Evolutionary conservation across 1,284 basidiomycete genomes (phyloP).

Genomic region (Neolentinus lepideus): DNA sequence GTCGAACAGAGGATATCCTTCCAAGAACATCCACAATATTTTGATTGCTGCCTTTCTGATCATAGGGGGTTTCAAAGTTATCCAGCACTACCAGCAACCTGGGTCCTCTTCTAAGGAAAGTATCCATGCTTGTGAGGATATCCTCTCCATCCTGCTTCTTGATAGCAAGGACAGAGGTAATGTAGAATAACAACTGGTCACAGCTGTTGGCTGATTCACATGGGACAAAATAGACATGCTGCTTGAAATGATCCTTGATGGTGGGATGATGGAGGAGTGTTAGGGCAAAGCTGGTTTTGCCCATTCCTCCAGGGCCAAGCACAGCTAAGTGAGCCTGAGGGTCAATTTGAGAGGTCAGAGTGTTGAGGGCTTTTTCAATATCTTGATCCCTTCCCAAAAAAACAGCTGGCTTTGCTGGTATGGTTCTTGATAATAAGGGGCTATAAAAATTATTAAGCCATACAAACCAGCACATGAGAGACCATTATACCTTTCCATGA

Average conservation of each 20-base stretch:
- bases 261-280: neutral
- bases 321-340: neutral
- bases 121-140: neutral
- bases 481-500: neutral
- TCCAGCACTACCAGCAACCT: neutral
- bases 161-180: neutral
- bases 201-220: neutral
- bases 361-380: neutral
- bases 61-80: neutral
- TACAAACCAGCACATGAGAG: neutral
- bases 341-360: neutral
- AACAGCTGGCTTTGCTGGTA: neutral
- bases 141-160: neutral
- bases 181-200: neutral
- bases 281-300: neutral
- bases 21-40: neutral
- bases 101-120: neutral
- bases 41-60: neutral
- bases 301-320: neutral
- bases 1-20: neutral
- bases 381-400: neutral
- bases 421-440: neutral
- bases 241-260: neutral
- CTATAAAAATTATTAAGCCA: neutral
- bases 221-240: neutral